phyloP scores from a whole-genome alignment of 1,284 basidiomycete genomes.

The Uromyces viciae-fabae region DNA sequence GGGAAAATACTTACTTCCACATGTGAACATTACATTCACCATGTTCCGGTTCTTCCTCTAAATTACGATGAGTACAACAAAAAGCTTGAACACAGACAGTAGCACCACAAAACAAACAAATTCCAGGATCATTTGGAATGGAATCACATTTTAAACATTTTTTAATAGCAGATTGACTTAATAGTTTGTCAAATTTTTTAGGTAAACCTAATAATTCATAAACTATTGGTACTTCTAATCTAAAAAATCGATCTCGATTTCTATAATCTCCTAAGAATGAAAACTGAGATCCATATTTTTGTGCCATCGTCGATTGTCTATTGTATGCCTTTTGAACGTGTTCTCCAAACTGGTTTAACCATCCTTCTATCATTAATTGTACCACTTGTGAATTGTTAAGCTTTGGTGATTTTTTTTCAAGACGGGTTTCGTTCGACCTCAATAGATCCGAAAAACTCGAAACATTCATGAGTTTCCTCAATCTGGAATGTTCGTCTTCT shows the following conservation, averaged over 20 bases:
- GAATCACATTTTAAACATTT: constrained; percentile 74
- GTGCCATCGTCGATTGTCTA: not conserved
- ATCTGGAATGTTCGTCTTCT: constrained; percentile 21
- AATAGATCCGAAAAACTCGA: constrained; percentile 32
- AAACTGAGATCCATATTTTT: not conserved
- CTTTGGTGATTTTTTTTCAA: not conserved
- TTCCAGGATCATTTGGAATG: constrained; percentile 77
- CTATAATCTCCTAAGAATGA: not conserved
- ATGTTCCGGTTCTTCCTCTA: constrained; percentile 60
- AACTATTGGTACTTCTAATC: constrained; percentile 74
- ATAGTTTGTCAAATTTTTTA: constrained; percentile 73
- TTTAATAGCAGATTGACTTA: constrained; percentile 66
- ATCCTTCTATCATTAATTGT: constrained; percentile 20
- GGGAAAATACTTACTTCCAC: constrained; percentile 67
- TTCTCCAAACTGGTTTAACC: not conserved
- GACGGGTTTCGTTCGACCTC: not conserved
- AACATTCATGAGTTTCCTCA: constrained; percentile 19
- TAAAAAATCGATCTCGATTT: constrained; percentile 54
- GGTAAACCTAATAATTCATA: constrained; percentile 84
- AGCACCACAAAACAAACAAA: constrained; percentile 86
- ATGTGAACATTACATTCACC: constrained; percentile 93
- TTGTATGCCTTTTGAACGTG: not conserved
- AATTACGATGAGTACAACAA: constrained; percentile 77
- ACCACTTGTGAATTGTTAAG: not conserved
- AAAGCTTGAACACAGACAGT: constrained; percentile 87